These are phyloP conservation scores for Pistacia vera DNA, from an alignment of 345 rosid species.

Conservation along the genomic window DNA sequence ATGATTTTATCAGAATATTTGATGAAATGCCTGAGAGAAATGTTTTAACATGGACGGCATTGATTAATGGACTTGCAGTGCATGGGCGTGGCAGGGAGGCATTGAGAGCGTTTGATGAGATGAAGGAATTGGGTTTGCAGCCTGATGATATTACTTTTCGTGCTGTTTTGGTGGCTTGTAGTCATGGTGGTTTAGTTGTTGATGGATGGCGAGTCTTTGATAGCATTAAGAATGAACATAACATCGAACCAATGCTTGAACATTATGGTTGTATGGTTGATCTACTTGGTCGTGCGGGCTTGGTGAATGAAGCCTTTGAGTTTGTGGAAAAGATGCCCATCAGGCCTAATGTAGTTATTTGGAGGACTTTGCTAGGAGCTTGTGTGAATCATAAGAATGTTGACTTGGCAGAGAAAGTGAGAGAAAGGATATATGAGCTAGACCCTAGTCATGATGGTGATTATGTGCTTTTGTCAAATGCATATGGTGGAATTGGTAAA, in stretches of 20 bases:
- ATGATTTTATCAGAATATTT: constrained; percentile 42
- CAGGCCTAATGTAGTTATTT: constrained; percentile 43
- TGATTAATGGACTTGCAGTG: constrained; percentile 51
- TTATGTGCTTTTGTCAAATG: constrained; percentile 58
- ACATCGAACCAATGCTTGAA: constrained; percentile 39
- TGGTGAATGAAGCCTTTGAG: constrained; percentile 40
- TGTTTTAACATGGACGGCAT: constrained; percentile 46
- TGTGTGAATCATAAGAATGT: constrained; percentile 45
- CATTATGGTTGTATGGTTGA: constrained; percentile 66
- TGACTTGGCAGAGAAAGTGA: constrained; percentile 42
- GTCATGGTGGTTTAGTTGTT: constrained; percentile 50
- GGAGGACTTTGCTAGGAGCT: constrained; percentile 63
- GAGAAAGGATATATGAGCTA: constrained; percentile 35
- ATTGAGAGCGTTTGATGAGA: constrained; percentile 31
- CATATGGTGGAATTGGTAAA: constrained; percentile 44
- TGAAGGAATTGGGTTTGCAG: constrained; percentile 34
- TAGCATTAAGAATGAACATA: constrained; percentile 40
- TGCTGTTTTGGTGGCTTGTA: constrained; percentile 51
- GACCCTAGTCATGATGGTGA: constrained; percentile 61
- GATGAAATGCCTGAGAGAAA: constrained; percentile 42
- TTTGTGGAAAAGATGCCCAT: constrained; percentile 45
- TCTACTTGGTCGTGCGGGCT: constrained; percentile 53
- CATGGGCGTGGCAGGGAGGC: constrained; percentile 46
- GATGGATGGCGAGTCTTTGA: constrained; percentile 45
- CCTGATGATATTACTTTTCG: constrained; percentile 47